Conservation (phyloP, 768 basidiomycete species). For the Suillus cothurnatus region DNA sequence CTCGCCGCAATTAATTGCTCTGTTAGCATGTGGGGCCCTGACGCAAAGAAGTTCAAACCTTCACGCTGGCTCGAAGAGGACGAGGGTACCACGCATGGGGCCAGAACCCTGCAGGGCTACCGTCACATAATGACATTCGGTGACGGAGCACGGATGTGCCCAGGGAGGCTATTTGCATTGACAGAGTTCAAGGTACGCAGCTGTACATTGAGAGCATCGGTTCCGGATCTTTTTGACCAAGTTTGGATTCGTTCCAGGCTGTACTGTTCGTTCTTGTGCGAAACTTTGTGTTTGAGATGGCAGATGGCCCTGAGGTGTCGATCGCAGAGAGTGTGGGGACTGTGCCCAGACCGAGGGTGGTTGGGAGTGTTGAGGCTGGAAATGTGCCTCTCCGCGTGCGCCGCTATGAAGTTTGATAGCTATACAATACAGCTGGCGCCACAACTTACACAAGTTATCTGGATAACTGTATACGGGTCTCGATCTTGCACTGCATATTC, state of each 20-base stretch:
- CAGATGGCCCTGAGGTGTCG: constrained; percentile 41
- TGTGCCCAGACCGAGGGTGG: constrained; percentile 37
- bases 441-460: background rate
- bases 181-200: constrained; percentile 41
- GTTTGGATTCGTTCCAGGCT: constrained; percentile 25
- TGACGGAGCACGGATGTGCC: constrained; percentile 48
- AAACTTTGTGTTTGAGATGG: constrained; percentile 36
- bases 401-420: background rate
- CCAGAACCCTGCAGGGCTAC: constrained; percentile 36
- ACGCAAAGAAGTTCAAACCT: constrained; percentile 45
- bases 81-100: constrained; percentile 23
- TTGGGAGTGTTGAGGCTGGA: constrained; percentile 17
- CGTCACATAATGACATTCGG: constrained; percentile 45
- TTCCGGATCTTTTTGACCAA: background rate
- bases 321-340: constrained; percentile 30
- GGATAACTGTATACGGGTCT: background rate
- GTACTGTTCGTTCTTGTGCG: constrained; percentile 39
- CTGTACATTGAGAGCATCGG: background rate
- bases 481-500: background rate
- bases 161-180: constrained; percentile 47
- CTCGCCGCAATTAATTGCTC: constrained; percentile 45
- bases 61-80: constrained; percentile 41
- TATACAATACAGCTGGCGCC: background rate
- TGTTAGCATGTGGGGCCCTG: constrained; percentile 44
- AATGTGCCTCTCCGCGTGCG: constrained; percentile 17